These are phyloP conservation scores for Chlorella sp. DNA, from an alignment of 139 green algal species.

Conservation along the genomic window DNA sequence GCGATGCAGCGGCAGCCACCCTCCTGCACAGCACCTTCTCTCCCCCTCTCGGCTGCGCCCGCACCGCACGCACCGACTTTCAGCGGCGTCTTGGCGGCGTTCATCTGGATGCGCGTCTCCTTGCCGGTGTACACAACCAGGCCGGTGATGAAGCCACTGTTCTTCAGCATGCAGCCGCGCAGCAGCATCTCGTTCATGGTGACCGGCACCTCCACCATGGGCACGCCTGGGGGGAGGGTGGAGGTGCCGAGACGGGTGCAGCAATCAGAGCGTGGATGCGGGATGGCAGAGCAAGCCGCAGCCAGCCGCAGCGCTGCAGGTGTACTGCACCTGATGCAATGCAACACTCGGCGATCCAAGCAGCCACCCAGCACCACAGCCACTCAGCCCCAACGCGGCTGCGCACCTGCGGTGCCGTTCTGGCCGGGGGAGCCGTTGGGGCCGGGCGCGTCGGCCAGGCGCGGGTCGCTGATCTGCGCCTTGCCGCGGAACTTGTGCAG, in stretches of 20 bases:
- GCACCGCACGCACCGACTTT: constrained; percentile 60
- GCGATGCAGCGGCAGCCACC: background rate
- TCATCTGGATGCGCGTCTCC: constrained; percentile 92
- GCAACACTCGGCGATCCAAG: background rate
- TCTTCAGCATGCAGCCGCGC: constrained; percentile 90
- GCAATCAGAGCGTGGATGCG: background rate
- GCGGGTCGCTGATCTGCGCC: constrained; percentile 4
- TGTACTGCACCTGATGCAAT: background rate
- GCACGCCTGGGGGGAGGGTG: background rate
- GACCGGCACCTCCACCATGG: constrained; percentile 40
- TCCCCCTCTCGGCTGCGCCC: background rate
- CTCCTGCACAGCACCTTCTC: background rate
- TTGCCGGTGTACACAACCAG: constrained; percentile 92
- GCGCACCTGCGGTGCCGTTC: constrained; percentile 29
- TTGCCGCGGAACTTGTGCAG: constrained; percentile 81
- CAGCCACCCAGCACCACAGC: background rate
- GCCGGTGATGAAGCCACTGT: constrained; percentile 76
- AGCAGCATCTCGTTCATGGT: constrained; percentile 78
- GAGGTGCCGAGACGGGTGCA: background rate
- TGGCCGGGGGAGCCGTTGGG: background rate
- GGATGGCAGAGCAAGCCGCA: background rate
- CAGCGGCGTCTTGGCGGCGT: constrained; percentile 71
- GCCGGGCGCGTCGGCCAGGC: background rate
- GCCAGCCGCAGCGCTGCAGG: too few species aligned
- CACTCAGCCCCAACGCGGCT: background rate